Evolutionary conservation across 1,284 basidiomycete species (phyloP).

Genomic region (Ceratobasidium sp.): DNA sequence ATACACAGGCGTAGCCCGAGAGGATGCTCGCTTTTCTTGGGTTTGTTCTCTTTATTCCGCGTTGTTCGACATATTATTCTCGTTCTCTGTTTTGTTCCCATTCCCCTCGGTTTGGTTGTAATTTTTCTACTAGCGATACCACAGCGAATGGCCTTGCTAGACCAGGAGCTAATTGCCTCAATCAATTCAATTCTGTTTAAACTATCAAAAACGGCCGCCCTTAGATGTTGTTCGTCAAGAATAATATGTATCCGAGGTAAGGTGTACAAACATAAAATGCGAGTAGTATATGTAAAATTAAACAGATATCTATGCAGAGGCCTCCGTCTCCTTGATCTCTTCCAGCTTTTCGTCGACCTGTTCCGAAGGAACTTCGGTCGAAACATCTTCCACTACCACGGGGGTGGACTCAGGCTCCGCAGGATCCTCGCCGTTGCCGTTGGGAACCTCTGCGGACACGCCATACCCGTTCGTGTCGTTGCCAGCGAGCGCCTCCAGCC

Average conservation of each 20-base stretch:
- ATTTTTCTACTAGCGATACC: constrained; percentile 40
- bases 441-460: constrained; percentile 52
- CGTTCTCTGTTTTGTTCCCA: constrained; percentile 39
- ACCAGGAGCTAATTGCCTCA: constrained; percentile 39
- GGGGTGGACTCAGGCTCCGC: constrained; percentile 60
- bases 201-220: neutral
- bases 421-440: constrained; percentile 58
- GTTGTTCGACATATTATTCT: constrained; percentile 36
- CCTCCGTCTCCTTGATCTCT: constrained; percentile 55
- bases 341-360: constrained; percentile 61
- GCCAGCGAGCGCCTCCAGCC: constrained; percentile 56
- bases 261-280: constrained; percentile 26
- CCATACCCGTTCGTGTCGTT: constrained; percentile 46
- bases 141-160: constrained; percentile 32
- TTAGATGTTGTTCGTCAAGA: neutral
- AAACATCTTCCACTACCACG: constrained; percentile 50
- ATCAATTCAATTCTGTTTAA: constrained; percentile 40
- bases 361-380: constrained; percentile 53
- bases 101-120: constrained; percentile 36
- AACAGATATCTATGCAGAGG: constrained; percentile 40
- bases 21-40: neutral
- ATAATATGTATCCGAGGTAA: constrained; percentile 38
- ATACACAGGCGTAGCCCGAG: constrained; percentile 5
- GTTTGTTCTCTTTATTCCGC: constrained; percentile 34
- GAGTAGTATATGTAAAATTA: constrained; percentile 26